Evolutionary conservation across 1,284 basidiomycete genomes (phyloP), one percentile per base, ranked within the genome.

Genomic region (Caloboletus firmus): DNA sequence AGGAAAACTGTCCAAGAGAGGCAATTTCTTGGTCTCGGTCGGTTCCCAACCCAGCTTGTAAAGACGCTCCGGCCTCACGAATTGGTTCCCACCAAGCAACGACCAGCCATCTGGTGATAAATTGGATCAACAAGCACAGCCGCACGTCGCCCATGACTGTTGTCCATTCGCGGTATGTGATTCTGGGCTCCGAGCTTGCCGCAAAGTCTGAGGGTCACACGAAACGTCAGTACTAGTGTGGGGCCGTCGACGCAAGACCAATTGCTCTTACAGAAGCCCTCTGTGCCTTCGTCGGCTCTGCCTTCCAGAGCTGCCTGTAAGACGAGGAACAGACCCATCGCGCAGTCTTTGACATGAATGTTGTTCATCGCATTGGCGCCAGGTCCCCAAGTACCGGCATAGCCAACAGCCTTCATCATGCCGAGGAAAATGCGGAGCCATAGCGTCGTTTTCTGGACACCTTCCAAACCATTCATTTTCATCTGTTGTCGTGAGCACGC

Each of bases 41-140:
- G 75, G 64, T 37, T 71, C 67, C 75, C 77, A 77, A 28, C 76
- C 75, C 7, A 77, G 60, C 28, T 62, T 70, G 41, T 65, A 63
- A 41, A 78, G 62, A 4, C 71, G 67, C 17, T 72, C 63, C 0
- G 73, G 56, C n/a, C 63, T 67, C 7, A 64, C 68, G 37, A 67
- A 67, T 17, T 65, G 62, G 54, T 74, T 79, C 3, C 72, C 70
- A 9, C 73, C 76, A 15, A 77, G 54, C 20, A 74, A 50, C 8
- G 68, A 72, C 75, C 72, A 77, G 4, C 72, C 73, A 43, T 66
- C 77, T 76, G 17, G 50, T 30, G 49, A 24, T 10, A 24, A n/a
- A 20, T 20, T 24, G 45, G 39, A 49, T 45, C 31, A 50, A 49
- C 36, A 49, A 28, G 51, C 28, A 20, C 20, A 18, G 24, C 39